Percentiles rank a stretch among this genome's conserved stretches.
phyloP scores from a whole-genome alignment of 352 stramenopile species.

The Saprolegnia diclina region DNA sequence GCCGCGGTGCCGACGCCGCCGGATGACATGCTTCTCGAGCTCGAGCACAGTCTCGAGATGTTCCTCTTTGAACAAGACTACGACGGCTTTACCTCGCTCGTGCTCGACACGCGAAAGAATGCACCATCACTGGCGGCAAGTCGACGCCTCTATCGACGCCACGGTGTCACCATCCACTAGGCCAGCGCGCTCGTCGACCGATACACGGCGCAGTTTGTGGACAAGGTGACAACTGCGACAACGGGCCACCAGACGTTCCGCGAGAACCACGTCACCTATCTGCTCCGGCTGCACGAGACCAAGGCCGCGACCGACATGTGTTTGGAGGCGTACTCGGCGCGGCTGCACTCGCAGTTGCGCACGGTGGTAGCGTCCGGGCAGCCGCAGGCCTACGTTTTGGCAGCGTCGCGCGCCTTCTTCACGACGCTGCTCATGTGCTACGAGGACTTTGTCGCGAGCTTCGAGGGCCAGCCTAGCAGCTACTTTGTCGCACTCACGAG shows the following conservation, averaged over 20 bases:
- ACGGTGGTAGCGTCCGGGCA: constrained; percentile 70
- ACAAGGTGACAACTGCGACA: constrained; percentile 25
- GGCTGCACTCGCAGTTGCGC: constrained; percentile 65
- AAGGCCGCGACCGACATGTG: constrained; percentile 72
- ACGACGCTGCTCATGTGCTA: constrained; percentile 80
- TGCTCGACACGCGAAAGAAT: background rate
- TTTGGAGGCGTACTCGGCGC: constrained; percentile 73
- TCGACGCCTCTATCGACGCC: background rate
- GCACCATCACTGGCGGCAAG: background rate
- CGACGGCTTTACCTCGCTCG: constrained; percentile 15
- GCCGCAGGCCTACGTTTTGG: constrained; percentile 74
- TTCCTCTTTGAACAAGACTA: constrained; percentile 26
- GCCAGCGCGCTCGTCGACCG: background rate
- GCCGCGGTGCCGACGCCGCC: background rate
- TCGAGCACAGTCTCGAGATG: constrained; percentile 25
- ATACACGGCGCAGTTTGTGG: constrained; percentile 43
- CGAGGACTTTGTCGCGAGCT: constrained; percentile 72
- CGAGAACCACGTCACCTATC: constrained; percentile 62
- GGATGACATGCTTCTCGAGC: constrained; percentile 6
- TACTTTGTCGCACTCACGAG: constrained; percentile 75
- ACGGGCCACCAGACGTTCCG: constrained; percentile 40
- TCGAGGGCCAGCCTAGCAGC: constrained; percentile 60
- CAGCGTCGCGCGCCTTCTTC: constrained; percentile 78
- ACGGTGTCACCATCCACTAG: background rate
- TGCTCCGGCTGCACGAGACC: constrained; percentile 66